A percentile compares a stretch with the other conserved stretches of the same genome.
phyloP scores from a whole-genome alignment of 768 basidiomycete species.

The Boletus rubroflammeus region DNA sequence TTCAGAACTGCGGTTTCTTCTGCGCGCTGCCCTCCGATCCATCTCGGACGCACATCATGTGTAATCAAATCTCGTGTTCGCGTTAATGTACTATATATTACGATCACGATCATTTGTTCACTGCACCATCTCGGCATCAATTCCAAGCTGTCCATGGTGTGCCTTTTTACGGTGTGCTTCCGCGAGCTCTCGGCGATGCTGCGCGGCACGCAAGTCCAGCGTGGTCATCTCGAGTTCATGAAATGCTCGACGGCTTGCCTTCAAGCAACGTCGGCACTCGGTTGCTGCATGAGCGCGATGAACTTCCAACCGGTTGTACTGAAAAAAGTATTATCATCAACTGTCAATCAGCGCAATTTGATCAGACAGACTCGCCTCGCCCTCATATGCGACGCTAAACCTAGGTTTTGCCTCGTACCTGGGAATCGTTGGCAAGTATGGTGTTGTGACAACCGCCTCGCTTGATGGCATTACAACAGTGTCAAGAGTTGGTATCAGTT shows the following conservation, averaged over 20 bases:
- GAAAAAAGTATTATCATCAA: not conserved
- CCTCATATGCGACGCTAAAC: slow-evolving; percentile 25
- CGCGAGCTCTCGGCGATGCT: slow-evolving; percentile 55
- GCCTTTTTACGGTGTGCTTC: slow-evolving; percentile 61
- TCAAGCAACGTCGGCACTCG: slow-evolving; percentile 39
- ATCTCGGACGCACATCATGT: slow-evolving; percentile 61
- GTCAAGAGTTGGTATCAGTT: slow-evolving; percentile 6
- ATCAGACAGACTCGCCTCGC: slow-evolving; percentile 22
- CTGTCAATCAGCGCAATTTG: not conserved
- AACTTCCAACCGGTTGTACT: slow-evolving; percentile 35
- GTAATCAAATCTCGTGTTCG: slow-evolving; percentile 55
- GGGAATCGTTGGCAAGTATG: slow-evolving; percentile 34
- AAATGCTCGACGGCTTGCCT: slow-evolving; percentile 45
- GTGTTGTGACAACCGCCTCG: slow-evolving; percentile 23
- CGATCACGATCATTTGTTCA: slow-evolving; percentile 24
- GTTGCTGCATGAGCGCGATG: slow-evolving; percentile 39
- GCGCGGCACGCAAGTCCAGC: slow-evolving; percentile 58
- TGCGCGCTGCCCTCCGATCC: slow-evolving; percentile 69
- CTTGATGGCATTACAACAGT: slow-evolving; percentile 12
- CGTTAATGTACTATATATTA: slow-evolving; percentile 22
- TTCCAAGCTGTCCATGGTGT: slow-evolving; percentile 56
- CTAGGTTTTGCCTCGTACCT: slow-evolving; percentile 25
- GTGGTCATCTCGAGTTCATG: slow-evolving; percentile 60
- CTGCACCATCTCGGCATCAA: slow-evolving; percentile 39
- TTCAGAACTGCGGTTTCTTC: slow-evolving; percentile 63